Conservation (phyloP, 306 rosid species). For the Pyrus pyrifolia region DNA sequence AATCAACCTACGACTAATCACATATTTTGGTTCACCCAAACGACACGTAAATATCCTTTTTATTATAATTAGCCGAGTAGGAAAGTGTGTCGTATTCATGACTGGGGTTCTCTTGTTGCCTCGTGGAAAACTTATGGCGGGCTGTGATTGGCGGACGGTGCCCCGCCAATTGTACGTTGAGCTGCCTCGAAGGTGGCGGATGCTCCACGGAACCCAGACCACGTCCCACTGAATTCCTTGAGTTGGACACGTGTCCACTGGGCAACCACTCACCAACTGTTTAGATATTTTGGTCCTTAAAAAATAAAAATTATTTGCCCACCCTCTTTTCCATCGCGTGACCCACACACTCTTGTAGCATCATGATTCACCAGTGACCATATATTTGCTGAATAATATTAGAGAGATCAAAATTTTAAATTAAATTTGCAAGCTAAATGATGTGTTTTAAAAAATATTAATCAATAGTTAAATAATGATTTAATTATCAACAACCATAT, state of each 20-base stretch:
- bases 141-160: slow-evolving; percentile 9
- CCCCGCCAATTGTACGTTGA: slow-evolving; percentile 15
- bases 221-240: slow-evolving; percentile 1
- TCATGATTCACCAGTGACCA: not conserved
- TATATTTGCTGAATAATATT: too few relatives aligned
- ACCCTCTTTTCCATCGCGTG: not conserved
- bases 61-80: not conserved
- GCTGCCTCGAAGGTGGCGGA: not conserved
- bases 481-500: too few relatives aligned
- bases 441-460: too few relatives aligned
- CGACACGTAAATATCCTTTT: not conserved
- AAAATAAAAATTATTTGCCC: not conserved
- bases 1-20: slow-evolving; percentile 7
- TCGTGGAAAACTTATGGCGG: slow-evolving; percentile 28
- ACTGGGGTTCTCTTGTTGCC: slow-evolving; percentile 1
- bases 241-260: not conserved
- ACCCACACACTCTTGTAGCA: not conserved
- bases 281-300: not conserved
- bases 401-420: too few relatives aligned
- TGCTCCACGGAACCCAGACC: slow-evolving; percentile 20
- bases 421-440: too few relatives aligned
- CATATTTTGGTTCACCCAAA: not conserved
- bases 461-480: too few relatives aligned
- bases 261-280: slow-evolving; percentile 8
- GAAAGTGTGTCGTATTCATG: not conserved